Base-by-base conservation (phyloP, 2,329 filamentous ascomycete genomes). In the Colletotrichum lentis region DNA sequence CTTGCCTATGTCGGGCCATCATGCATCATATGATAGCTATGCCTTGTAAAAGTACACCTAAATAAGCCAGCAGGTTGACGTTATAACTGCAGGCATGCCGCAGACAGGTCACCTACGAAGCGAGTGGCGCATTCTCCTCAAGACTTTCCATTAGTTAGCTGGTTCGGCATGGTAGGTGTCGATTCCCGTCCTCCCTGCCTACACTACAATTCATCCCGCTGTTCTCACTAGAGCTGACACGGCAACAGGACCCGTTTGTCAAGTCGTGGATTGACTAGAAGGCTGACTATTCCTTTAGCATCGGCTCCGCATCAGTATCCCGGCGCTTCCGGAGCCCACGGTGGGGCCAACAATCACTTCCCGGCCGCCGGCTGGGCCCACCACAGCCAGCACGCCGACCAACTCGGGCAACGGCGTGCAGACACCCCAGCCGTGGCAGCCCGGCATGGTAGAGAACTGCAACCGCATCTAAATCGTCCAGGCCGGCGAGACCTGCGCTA, bases 381-480 rank as follows among this genome's bases (percentile, higher is more conserved):
- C 54, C n/a, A 24, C 50, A 14, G 5, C 31, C 35, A 70, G 69
- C 18, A 66, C 57, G n/a, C 57, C 57, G n/a, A 70, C 69, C 46
- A 58, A 67, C 10, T 52, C 61, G n/a, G 63, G 46, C 52, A 64
- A 69, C 24, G 67, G 70, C 37, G 60, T 72, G 41, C 22, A 43
- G 10, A 72, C 71, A 8, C 70, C 70, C 11, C 31, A 49, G n/a
- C 61, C 66, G 20, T 52, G 27, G 18, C 72, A 74, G 56, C 67
- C 59, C 5, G 67, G 59, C 22, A 71, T 74, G 37, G 67, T 70
- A 1, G 49, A 61, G 31, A 72, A 72, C 59, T 74, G 71, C 50
- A 63, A 74, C 22, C 64, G 63, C 41, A 74, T 74, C 41, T 65
- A 74, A 39, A 18, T 50, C 7, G 65, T 72, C 11, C 20, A 52